Evolutionary conservation across 345 rosid species (phyloP), one percentile per base, ranked within the genome.

Genomic region (Eucalyptus sp.): DNA sequence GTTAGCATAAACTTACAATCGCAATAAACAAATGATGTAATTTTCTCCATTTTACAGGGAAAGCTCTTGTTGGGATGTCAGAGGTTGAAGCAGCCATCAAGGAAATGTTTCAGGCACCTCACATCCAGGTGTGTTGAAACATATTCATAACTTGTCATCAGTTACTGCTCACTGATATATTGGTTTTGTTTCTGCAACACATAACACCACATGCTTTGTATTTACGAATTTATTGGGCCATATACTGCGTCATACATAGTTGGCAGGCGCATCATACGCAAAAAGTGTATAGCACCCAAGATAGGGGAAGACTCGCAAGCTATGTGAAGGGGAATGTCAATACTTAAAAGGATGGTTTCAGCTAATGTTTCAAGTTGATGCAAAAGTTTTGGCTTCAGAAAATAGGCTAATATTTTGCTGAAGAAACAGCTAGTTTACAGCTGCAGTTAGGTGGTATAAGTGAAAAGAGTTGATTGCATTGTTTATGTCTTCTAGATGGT

Each of bases 71-170:
- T 92, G 92, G 94, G 44, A 96, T 97, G 96, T 90, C 92, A 81
- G 98, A 95, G 87, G 96, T 96, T 90, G 98, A 97, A 90, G 94
- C 97, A 62, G 99, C 99, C 41, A 97, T 96, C 87, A 96, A 97
- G 90, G 99, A 96, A 89, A 96, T 97, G 99, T 96, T 97, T 90
- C 99, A 97, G 90, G 98, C 99, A 86, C 99, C 99, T 91, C 99
- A 97, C 93, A 94, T 97, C 90, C 99, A 95, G 94, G 99, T 96
- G 89, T 93, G 96, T 94, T 90, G 81, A 76, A 90, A 83, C 29
- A 76, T 15, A 41, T 41, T 41, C 29, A 7, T 76, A 22, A 76
- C 84, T 41, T 76, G 84, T 76, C 9, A 12, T 41, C 48, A 41
- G 48, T 76, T 22, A 41, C 48, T 41, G 48, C 84, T 76, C 48